Percentiles rank a stretch among this genome's conserved stretches.
Conservation (phyloP, 306 rosid species). For the Hippophae gyantsensis region DNA sequence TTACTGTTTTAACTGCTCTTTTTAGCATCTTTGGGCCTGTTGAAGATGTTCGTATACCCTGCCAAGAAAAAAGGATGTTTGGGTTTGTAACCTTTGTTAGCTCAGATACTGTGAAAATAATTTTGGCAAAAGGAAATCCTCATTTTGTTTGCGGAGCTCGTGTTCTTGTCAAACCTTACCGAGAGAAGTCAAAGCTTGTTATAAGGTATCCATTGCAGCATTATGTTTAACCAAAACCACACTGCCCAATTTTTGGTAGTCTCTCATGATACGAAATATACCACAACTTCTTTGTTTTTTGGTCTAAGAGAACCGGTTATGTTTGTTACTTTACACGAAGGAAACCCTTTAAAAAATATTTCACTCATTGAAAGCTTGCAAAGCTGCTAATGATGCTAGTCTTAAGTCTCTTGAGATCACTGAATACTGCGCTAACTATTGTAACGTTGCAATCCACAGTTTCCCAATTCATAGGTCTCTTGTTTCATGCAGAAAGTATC, state of each 20-base stretch:
- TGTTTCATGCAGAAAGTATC: constrained; percentile 41
- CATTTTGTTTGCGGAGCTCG: constrained; percentile 67
- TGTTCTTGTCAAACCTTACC: constrained; percentile 77
- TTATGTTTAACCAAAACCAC: neutral
- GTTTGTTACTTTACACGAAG: no score
- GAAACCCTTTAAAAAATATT: no score
- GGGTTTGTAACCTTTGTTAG: constrained; percentile 75
- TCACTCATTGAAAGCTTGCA: no score
- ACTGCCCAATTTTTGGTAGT: neutral
- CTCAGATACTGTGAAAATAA: constrained; percentile 55
- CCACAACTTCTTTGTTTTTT: no score
- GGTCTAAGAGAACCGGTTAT: no score
- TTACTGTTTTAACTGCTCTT: constrained; percentile 4
- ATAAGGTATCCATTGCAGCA: constrained; percentile 32
- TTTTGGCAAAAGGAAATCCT: constrained; percentile 61
- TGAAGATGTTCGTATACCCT: constrained; percentile 84
- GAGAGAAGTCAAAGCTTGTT: constrained; percentile 58
- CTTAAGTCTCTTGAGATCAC: no score
- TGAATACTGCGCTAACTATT: neutral
- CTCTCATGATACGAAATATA: no score
- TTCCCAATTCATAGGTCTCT: constrained; percentile 1
- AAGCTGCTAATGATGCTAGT: no score
- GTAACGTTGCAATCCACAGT: no score
- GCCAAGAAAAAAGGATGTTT: constrained; percentile 73
- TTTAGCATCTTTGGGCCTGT: constrained; percentile 58